Conservation (phyloP, 2,329 filamentous ascomycete species). For the Aspergillus calidoustus region DNA sequence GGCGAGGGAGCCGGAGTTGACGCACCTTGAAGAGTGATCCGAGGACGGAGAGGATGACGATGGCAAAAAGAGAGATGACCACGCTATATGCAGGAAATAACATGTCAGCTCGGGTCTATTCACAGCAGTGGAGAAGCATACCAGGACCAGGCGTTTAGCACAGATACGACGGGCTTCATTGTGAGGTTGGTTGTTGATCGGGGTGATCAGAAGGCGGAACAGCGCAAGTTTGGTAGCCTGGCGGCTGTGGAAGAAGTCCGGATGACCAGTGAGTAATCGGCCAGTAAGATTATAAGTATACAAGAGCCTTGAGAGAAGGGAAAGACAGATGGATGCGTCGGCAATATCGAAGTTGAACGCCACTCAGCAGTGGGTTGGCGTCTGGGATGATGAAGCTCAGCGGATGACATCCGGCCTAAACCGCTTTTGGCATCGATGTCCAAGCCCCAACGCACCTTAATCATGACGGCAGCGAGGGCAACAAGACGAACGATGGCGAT, state of each 20-base stretch:
- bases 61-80: slow-evolving; percentile 67
- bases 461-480: not conserved
- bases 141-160: slow-evolving; percentile 95
- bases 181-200: slow-evolving; percentile 40
- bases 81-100: slow-evolving; percentile 59
- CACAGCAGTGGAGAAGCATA: slow-evolving; percentile 52
- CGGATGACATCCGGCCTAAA: slow-evolving; percentile 12
- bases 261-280: not conserved
- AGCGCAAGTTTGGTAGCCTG: not conserved
- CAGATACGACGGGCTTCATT: slow-evolving; percentile 95
- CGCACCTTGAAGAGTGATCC: slow-evolving; percentile 74
- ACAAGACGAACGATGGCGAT: not conserved
- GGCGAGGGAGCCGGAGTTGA: slow-evolving; percentile 23
- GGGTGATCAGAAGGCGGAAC: slow-evolving; percentile 2
- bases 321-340: not conserved
- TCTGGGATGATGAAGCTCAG: not conserved
- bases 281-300: not conserved
- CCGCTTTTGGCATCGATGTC: slow-evolving; percentile 21
- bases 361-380: not conserved
- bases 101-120: slow-evolving; percentile 25
- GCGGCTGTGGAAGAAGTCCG: not conserved
- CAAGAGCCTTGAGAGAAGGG: not conserved
- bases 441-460: not conserved
- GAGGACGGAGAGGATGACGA: slow-evolving; percentile 67
- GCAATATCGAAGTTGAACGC: slow-evolving; percentile 6